Evolutionary conservation across 2,329 filamentous ascomycete genomes (phyloP).

Genomic region (Sporothrix pseudoabietina): DNA sequence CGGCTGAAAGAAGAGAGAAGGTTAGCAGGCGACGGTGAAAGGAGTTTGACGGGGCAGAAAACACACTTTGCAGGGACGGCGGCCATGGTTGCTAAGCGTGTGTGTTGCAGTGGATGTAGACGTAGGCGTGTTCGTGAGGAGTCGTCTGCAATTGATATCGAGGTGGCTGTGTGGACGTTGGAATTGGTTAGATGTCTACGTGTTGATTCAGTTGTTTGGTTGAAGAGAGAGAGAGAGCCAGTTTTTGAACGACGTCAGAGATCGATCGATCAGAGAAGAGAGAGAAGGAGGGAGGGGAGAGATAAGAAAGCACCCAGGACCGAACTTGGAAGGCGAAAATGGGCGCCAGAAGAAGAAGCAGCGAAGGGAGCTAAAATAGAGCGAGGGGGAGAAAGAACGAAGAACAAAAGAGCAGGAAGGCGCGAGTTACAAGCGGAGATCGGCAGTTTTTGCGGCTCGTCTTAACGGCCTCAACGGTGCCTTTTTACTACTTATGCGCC

Average conservation of each 20-base stretch:
- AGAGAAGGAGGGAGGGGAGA: background rate
- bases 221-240: background rate
- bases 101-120: background rate
- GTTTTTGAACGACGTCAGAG: conserved; percentile 2
- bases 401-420: background rate
- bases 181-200: no score
- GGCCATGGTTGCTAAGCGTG: conserved; percentile 18
- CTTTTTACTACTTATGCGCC: background rate
- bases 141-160: background rate
- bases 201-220: background rate
- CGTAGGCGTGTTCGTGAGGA: background rate
- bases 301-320: background rate
- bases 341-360: conserved; percentile 2
- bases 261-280: conserved; percentile 7
- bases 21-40: background rate
- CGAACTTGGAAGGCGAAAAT: conserved; percentile 4
- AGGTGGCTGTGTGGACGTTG: background rate
- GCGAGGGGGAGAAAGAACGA: background rate
- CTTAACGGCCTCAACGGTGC: background rate
- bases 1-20: conserved; percentile 39
- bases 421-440: background rate
- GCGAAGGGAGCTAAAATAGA: conserved; percentile 12
- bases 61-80: background rate
- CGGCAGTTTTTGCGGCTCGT: background rate
- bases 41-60: background rate